Evolutionary conservation across 768 basidiomycete genomes (phyloP).

Genomic region (Coprinellus aureogranulatus): DNA sequence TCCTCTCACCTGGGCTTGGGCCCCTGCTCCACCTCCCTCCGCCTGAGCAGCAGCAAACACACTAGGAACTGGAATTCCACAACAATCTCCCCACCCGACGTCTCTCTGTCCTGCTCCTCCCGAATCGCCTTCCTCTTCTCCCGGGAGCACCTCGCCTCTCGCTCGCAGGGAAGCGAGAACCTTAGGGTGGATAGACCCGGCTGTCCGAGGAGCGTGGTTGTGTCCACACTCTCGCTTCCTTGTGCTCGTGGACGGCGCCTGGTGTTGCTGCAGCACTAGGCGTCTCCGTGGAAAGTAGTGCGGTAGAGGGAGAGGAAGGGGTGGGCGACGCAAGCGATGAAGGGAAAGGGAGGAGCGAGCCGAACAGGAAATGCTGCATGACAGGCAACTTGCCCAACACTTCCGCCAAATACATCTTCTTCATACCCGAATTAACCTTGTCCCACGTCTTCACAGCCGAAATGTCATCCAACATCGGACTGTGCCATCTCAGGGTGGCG

Average conservation of each 20-base stretch:
- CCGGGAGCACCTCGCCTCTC: slow-evolving; percentile 2
- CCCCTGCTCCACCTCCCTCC: slow-evolving; percentile 44
- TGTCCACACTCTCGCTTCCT: slow-evolving; percentile 11
- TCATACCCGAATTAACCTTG: slow-evolving; percentile 85
- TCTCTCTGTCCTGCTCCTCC: slow-evolving; percentile 49
- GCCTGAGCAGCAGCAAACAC: slow-evolving; percentile 69
- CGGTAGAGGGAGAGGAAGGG: not conserved
- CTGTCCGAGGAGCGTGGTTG: slow-evolving; percentile 12
- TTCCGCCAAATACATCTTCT: slow-evolving; percentile 97
- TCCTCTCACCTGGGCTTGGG: slow-evolving; percentile 38
- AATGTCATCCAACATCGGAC: slow-evolving; percentile 98
- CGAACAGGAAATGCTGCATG: slow-evolving; percentile 94
- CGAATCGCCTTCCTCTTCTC: not conserved
- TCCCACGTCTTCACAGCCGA: slow-evolving; percentile 54
- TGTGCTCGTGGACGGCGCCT: slow-evolving; percentile 30
- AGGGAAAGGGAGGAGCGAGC: slow-evolving; percentile 66
- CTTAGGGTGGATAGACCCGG: slow-evolving; percentile 6
- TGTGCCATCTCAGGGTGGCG: slow-evolving; percentile 95
- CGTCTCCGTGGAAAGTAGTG: not conserved
- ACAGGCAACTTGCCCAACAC: slow-evolving; percentile 95
- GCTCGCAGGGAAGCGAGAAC: slow-evolving; percentile 7
- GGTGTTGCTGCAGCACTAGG: not conserved
- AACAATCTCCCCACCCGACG: slow-evolving; percentile 85
- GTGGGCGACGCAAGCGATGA: slow-evolving; percentile 22
- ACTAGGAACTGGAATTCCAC: slow-evolving; percentile 84